Percentiles rank a stretch among this genome's conserved stretches.
These are phyloP conservation scores for Asterochloris erici DNA, from an alignment of 139 green algal genomes.

Conservation along the genomic window DNA sequence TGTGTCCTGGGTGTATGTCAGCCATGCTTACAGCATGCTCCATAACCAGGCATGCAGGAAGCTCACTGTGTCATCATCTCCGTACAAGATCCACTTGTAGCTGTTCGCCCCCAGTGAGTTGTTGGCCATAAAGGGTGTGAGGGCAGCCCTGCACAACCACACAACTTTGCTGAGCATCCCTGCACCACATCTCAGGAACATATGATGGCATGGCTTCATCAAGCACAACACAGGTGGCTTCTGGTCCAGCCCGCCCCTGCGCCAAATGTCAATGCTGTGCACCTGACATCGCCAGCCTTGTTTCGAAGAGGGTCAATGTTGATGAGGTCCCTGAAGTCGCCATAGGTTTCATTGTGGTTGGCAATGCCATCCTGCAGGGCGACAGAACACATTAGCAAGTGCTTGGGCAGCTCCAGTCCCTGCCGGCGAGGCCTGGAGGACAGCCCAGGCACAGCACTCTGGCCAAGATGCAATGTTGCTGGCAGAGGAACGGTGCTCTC, in stretches of 20 bases:
- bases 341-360: slow-evolving; percentile 5
- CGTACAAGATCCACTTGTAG: slow-evolving; percentile 17
- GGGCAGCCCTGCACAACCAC: not conserved
- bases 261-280: not conserved
- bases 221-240: no score
- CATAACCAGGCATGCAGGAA: no score
- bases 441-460: not conserved
- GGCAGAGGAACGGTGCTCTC: not conserved
- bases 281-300: slow-evolving; percentile 3
- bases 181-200: not conserved
- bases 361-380: not conserved
- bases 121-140: slow-evolving; percentile 14
- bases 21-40: no score
- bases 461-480: not conserved
- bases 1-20: no score
- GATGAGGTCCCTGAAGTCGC: not conserved
- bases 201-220: not conserved
- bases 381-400: not conserved
- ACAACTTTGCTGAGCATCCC: not conserved
- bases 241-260: not conserved
- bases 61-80: slow-evolving; percentile 11
- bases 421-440: not conserved
- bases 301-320: not conserved
- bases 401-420: not conserved
- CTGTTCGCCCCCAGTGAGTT: not conserved